Evolutionary conservation across 805 yeast species (phyloP), one percentile per base, ranked within the genome.

Genomic region (Metschnikowia colocasiae): DNA sequence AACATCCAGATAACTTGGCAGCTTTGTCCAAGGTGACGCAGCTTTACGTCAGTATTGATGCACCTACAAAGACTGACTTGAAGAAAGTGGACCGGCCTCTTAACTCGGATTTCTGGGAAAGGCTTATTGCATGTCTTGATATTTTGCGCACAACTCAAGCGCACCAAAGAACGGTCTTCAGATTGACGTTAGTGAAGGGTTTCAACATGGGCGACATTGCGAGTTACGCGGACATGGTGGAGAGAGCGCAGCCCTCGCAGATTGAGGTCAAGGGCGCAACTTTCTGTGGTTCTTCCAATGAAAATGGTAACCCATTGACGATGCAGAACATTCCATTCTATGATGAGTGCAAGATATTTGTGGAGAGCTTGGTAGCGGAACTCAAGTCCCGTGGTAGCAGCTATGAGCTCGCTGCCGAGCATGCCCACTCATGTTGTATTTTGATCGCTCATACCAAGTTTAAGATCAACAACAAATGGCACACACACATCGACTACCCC

Each of bases 321-420:
- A 90, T 90, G 97, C 92, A 90, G 62, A 90, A 90, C 60, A 94
- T 91, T 47, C 97, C 97, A 38, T 90, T 87, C 61, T 90, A 90
- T 61, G 95, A 88, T 53, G 97, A 90, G 63, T 92, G 96, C 61
- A 82, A 81, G 56, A 69, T 64, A 6, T 90, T 90, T 64, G 97
- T 89, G 4, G 74, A 73, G 40, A 74, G 71, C 8, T 76, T 90
- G 53, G 78, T 80, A 37, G 68, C 69, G 10, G 89, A 83, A 56
- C 74, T 90, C 48, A 72, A 79, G 45, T 64, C 72, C 10, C 77
- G 95, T 56, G 90, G 90, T 1, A 71, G 85, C 26, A 75, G 74
- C 23, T 90, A 91, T 60, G 95, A 82, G 40, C 73, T 90, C 49
- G 96, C 97, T 9, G 95, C 97, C 0, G 97, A 91, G 64, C 97